Evolutionary conservation across 345 rosid species (phyloP), one percentile per base, ranked within the genome.

Genomic region (Clarkia xantiana): DNA sequence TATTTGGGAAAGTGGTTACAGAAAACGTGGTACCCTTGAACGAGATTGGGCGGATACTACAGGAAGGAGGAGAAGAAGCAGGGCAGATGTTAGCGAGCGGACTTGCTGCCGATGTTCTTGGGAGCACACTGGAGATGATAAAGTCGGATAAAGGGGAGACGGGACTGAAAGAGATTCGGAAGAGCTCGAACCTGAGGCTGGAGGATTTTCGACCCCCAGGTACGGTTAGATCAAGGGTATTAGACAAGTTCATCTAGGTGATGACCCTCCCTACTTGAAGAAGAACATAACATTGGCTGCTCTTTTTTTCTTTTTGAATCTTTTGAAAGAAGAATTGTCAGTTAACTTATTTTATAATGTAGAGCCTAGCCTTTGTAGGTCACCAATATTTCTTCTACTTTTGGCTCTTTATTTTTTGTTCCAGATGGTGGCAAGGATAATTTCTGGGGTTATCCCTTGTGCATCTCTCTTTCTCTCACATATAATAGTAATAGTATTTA

Each of bases 91-190:
- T 49, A 2, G 68, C 76, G 58, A 49, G 52, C 34, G 96, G 98
- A 46, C 81, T 86, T 6, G 96, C 95, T 0, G 96, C 86, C 1
- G 95, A 81, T 54, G 82, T 84, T 50, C 76, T 84, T 54, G 96
- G 94, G 38, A 75, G 76, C 72, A 77, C 71, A 11, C 64, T 91
- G 62, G 95, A 74, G 63, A 67, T 38, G 22, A 80, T 91, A 34
- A 74, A 53, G 50, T 66, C 64, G 14, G 77, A 78, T 68, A 76
- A 62, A 61, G 98, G 90, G 39, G 87, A 82, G 47, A 69, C 41
- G 15, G 67, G 34, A 1, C 61, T 86, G 45, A 71, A 58, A 43
- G 84, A 78, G 67, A 63, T 81, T 23, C 64, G 62, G 14, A 48
- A 18, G 50, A 61, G 71, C 55, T 86, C 84, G 3, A 80, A 72